Evolutionary conservation across 495 filamentous ascomycete species (phyloP).

Genomic region (Chaetomium fimeti): DNA sequence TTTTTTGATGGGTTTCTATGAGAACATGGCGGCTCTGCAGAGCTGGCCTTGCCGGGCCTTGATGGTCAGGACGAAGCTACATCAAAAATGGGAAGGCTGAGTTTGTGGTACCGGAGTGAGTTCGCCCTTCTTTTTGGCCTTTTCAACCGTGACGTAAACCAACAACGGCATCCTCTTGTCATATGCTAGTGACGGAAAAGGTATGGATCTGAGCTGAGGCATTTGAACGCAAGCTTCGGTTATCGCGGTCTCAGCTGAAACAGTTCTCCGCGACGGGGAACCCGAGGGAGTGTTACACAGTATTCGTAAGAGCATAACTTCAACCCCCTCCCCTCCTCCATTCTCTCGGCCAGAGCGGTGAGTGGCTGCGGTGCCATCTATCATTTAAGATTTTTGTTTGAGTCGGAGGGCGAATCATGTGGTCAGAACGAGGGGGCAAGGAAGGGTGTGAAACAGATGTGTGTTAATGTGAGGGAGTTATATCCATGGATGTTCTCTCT

Average conservation of each 20-base stretch:
- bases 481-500: neutral
- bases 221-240: too few species aligned
- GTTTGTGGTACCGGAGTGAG: neutral
- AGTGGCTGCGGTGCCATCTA: neutral
- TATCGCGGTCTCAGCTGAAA: too few species aligned
- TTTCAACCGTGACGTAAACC: too few species aligned
- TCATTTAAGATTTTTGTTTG: neutral
- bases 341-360: neutral
- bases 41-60: neutral
- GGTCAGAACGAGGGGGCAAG: neutral
- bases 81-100: constrained; percentile 1
- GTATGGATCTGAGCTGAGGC: too few species aligned
- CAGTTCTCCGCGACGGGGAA: too few species aligned
- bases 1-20: neutral
- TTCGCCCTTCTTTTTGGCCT: neutral
- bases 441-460: neutral
- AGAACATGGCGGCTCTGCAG: neutral
- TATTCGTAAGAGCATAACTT: too few species aligned
- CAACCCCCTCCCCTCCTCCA: neutral
- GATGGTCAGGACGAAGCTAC: neutral
- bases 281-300: constrained; percentile 8
- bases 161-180: too few species aligned
- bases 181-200: too few species aligned
- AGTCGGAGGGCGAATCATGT: neutral
- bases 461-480: neutral